These are phyloP conservation scores for Ogataea trehaloabstinens DNA, from an alignment of 805 yeast genomes.

Conservation along the genomic window DNA sequence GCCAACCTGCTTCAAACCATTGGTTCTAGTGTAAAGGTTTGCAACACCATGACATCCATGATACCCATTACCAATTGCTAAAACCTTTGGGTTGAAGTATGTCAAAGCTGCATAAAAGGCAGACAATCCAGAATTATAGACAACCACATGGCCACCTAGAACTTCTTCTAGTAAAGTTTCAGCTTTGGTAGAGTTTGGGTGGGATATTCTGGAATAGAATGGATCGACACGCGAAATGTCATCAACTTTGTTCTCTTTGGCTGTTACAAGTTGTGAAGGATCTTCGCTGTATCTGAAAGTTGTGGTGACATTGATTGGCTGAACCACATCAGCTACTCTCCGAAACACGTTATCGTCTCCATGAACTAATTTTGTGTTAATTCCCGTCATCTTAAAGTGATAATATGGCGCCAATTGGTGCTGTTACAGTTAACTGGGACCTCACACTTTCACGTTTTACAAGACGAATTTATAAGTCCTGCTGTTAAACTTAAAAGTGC, in stretches of 20 bases:
- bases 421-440: neutral
- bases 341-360: conserved; percentile 58
- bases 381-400: conserved; percentile 45
- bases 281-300: conserved; percentile 67
- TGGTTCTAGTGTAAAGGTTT: conserved; percentile 57
- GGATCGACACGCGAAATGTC: conserved; percentile 29
- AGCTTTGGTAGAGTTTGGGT: conserved; percentile 66
- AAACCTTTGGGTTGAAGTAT: conserved; percentile 63
- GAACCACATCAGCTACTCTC: conserved; percentile 64
- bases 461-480: no score
- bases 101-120: conserved; percentile 78
- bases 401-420: no score
- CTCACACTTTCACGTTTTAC: no score
- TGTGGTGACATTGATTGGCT: conserved; percentile 81
- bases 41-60: conserved; percentile 81
- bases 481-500: no score
- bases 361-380: conserved; percentile 63
- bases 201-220: conserved; percentile 70
- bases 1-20: conserved; percentile 50
- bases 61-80: conserved; percentile 78
- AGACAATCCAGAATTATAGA: conserved; percentile 75
- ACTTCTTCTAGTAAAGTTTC: conserved; percentile 64
- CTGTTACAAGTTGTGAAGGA: conserved; percentile 53
- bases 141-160: conserved; percentile 62
- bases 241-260: conserved; percentile 30